A percentile compares a stretch with the other conserved stretches of the same genome.
Evolutionary conservation across 768 basidiomycete species (phyloP).

Genomic region (Ramaria rubella): DNA sequence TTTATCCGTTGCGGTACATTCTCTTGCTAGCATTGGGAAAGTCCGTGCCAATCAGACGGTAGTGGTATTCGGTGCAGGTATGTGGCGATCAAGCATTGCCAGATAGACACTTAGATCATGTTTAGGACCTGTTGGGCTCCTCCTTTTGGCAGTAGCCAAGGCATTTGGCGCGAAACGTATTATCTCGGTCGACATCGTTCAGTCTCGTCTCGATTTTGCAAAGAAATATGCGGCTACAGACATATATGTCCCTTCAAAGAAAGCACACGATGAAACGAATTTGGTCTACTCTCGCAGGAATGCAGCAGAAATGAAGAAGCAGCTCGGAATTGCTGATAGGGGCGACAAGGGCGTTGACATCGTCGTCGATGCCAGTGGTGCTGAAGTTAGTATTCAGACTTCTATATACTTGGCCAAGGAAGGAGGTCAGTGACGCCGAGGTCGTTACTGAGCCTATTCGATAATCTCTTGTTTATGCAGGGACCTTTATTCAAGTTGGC

Average conservation of each 20-base stretch:
- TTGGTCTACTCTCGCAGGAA: constrained; percentile 68
- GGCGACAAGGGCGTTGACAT: constrained; percentile 73
- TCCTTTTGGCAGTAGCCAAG: constrained; percentile 94
- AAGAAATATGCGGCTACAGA: constrained; percentile 80
- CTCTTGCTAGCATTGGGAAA: constrained; percentile 68
- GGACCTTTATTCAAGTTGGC: constrained; percentile 57
- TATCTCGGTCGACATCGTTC: constrained; percentile 77
- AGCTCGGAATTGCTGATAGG: constrained; percentile 62
- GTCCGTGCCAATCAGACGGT: constrained; percentile 71
- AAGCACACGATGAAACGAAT: constrained; percentile 58
- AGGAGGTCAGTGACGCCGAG: constrained; percentile 51
- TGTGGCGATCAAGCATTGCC: neutral
- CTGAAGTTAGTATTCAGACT: constrained; percentile 88
- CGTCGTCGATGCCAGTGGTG: constrained; percentile 88
- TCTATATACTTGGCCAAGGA: constrained; percentile 67
- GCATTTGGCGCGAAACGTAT: constrained; percentile 82
- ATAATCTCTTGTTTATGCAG: constrained; percentile 4
- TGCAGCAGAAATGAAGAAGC: constrained; percentile 55
- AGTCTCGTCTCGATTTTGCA: constrained; percentile 78
- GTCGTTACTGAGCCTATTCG: neutral
- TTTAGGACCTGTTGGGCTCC: constrained; percentile 71
- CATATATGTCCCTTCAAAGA: constrained; percentile 53
- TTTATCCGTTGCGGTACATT: constrained; percentile 86
- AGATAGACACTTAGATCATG: too few relatives aligned
- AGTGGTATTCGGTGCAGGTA: constrained; percentile 66